Evolutionary conservation across 306 rosid species (phyloP).

Genomic region (Pyrus pyrifolia): DNA sequence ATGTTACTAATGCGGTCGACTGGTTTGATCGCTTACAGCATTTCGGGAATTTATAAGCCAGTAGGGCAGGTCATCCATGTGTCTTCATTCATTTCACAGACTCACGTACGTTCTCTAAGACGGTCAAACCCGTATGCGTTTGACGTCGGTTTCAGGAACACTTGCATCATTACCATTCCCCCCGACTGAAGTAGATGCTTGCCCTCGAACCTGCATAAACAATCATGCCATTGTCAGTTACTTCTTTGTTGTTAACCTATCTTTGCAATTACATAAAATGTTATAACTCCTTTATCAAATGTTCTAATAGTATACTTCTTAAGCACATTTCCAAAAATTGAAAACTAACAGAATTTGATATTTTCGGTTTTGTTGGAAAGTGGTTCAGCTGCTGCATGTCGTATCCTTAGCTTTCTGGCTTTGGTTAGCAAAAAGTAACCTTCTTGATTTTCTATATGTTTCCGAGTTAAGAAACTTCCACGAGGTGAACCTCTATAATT

Average conservation of each 20-base stretch:
- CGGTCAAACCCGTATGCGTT: constrained; percentile 44
- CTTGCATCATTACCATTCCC: constrained; percentile 58
- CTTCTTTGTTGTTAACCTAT: not conserved
- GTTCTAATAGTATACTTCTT: not conserved
- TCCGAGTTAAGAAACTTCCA: not conserved
- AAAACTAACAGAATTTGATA: no score
- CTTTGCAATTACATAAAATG: no score
- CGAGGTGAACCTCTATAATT: not conserved
- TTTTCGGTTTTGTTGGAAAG: no score
- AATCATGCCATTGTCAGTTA: not conserved
- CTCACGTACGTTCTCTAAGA: not conserved
- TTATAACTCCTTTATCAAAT: not conserved
- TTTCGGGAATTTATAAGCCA: constrained; percentile 5
- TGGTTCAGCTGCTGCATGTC: no score
- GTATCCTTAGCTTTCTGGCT: no score
- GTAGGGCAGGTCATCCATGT: constrained; percentile 7
- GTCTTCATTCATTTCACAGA: not conserved
- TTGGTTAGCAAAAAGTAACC: no score
- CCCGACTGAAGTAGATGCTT: constrained; percentile 28
- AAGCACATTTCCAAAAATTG: no score
- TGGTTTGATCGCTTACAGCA: constrained; percentile 11
- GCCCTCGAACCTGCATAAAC: constrained; percentile 59
- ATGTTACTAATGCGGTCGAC: not conserved
- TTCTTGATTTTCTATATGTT: no score
- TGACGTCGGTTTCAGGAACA: constrained; percentile 65